Base-by-base conservation (phyloP, 2,329 filamentous ascomycete genomes). In the Lachnellula willkommii region DNA sequence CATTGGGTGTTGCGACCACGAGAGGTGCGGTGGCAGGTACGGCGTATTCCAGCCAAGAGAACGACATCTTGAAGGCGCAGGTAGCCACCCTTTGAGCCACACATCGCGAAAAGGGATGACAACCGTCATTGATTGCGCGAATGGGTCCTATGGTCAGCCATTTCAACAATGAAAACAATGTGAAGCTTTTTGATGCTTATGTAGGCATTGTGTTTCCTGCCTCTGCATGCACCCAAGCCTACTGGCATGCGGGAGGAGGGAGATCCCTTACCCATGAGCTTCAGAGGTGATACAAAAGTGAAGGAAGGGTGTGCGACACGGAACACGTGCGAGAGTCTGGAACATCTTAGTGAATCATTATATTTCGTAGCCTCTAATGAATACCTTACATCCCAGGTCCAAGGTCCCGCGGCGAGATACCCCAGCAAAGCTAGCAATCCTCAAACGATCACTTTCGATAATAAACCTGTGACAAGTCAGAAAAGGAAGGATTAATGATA, bases 361-460 rank as follows among this genome's bases (percentile, higher is more conserved):
- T 47, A 63, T 57, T 61, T 8, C 62, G 47, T 35, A 46, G 36
- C 17, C 47, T 56, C 58, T 60, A 61, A 57, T 49, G 59, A 59
- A 62, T 53, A 58, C 56, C 46, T 56, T 64, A 61, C 58, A 61
- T 64, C 50, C 58, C 59, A 58, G 37, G 35, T 53, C 49, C 20
- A 22, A 32, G 8, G 45, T 32, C 12, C 15, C 28, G 5, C 11
- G 14, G n/a, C 20, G 24, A 26, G 45, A 24, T 12, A 45, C 45
- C 42, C 39, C 2, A 35, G 17, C 32, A 12, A 12, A 9, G 35
- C 47, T 54, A 58, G 54, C 35, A 52, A 32, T 40, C 40, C n/a
- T 36, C 26, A 32, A 53, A 47, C 49, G 48, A 61, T 72, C 71
- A 82, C 66, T 82, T 82, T 59, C 79, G 72, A 70, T 82, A 82